Evolutionary conservation across 2,329 filamentous ascomycete species (phyloP).

Genomic region (Venturia oleaginea): DNA sequence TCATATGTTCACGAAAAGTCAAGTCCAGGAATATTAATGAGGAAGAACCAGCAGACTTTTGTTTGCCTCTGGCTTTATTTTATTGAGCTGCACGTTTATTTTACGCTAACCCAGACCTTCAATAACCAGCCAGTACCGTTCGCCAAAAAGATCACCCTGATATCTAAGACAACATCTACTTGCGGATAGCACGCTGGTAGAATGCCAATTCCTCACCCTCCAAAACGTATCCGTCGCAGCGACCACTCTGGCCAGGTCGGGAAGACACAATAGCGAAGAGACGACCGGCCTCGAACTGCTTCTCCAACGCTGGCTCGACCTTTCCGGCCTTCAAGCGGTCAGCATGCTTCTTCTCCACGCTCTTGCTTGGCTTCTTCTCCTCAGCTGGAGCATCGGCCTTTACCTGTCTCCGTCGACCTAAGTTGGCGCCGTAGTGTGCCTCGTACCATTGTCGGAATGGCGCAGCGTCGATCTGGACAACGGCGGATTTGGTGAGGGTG

Average conservation of each 20-base stretch:
- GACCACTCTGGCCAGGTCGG: conserved; percentile 92
- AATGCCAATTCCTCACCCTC: conserved; percentile 99
- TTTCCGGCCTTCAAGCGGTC: conserved; percentile 82
- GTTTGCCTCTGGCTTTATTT: neutral
- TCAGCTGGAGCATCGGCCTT: conserved; percentile 62
- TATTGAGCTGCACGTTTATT: neutral
- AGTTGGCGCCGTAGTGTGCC: conserved; percentile 89
- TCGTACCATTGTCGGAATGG: conserved; percentile 99
- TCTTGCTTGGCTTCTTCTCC: conserved; percentile 79
- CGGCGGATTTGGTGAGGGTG: conserved; percentile 97
- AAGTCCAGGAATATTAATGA: neutral
- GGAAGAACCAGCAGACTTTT: neutral
- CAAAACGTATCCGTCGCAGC: conserved; percentile 93
- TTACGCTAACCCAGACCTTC: neutral
- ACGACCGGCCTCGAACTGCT: conserved; percentile 99
- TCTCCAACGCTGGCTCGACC: conserved; percentile 87
- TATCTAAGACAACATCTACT: conserved; percentile 47
- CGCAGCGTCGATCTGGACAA: conserved; percentile 97
- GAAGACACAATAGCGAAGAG: conserved; percentile 88
- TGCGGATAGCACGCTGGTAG: conserved; percentile 99
- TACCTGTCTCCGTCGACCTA: conserved; percentile 87
- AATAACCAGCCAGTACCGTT: conserved; percentile 11
- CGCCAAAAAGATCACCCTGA: conserved; percentile 5
- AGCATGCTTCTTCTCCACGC: conserved; percentile 93
- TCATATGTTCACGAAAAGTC: neutral